Evolutionary conservation across 2,329 filamentous ascomycete genomes (phyloP), one percentile per base, ranked within the genome.

Genomic region (Achaetomium macrosporum): DNA sequence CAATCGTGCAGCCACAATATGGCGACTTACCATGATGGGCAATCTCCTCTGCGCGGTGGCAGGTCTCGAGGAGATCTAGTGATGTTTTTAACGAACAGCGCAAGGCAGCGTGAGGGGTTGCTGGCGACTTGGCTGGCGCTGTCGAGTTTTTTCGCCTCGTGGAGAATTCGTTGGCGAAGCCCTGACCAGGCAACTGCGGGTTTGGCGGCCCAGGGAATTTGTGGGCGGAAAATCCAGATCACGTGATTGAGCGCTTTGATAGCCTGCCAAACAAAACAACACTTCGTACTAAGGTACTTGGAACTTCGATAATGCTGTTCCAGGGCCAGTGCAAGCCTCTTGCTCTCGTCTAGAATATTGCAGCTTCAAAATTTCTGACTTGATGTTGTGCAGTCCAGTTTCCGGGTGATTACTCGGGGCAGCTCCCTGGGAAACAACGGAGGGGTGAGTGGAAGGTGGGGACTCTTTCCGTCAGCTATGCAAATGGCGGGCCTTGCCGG

Each of bases 11-110:
- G n/a, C n/a, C n/a, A n/a, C n/a, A n/a, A n/a, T 47, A 35, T 17
- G 3, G 25, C 17, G 11, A 66, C 67, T 52, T 61, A 71, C 75
- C 67, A 77, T 77, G 67, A 68, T 77, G 75, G 75, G 75, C 74
- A 73, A 76, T 68, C 71, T 76, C 73, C 70, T 75, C 73, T 73
- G 63, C 63, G 66, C 58, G 54, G 59, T 61, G 47, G 64, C 68
- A 68, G 58, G 64, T 65, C 60, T 68, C 64, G 67, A 66, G 69
- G 68, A 70, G 58, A 65, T 67, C 66, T 57, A 59, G 63, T 31
- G 42, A 39, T 53, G 47, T 52, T 39, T n/a, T 53, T 53, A 50
- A 59, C 55, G 55, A 56, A 55, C 57, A 59, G 58, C 61, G 55
- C 58, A 59, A 59, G 55, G 51, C 58, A 61, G 55, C 58, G 53